Conservation (phyloP, 2,329 filamentous ascomycete species). For the Aspergillus niger region DNA sequence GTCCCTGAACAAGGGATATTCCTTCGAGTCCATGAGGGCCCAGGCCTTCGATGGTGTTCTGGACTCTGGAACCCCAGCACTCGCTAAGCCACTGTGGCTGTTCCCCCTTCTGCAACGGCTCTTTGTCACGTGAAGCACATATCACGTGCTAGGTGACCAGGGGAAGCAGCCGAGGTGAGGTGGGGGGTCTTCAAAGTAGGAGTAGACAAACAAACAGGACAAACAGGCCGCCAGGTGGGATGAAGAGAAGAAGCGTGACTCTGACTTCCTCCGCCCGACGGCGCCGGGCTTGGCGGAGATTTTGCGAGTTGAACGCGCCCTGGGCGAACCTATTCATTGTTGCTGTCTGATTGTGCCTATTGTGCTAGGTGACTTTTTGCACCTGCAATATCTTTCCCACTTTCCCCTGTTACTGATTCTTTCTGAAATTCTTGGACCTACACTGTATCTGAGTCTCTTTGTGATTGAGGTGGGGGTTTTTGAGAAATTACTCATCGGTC, state of each 20-base stretch:
- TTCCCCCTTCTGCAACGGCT: neutral
- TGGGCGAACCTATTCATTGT: neutral
- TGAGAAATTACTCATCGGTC: no score
- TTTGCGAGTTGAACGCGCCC: conserved; percentile 22
- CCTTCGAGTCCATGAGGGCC: conserved; percentile 30
- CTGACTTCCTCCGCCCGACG: conserved; percentile 17
- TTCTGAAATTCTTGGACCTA: neutral
- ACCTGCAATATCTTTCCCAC: neutral
- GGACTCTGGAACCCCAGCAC: conserved; percentile 28
- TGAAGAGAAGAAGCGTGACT: conserved; percentile 10
- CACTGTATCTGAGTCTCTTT: neutral
- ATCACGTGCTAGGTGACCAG: conserved; percentile 8
- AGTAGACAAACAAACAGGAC: conserved; percentile 13
- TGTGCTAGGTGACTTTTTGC: neutral
- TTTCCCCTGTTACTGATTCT: neutral
- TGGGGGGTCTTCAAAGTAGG: neutral
- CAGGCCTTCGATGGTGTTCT: conserved; percentile 32
- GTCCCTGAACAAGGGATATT: conserved; percentile 20
- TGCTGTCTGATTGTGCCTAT: conserved; percentile 1
- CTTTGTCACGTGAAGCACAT: conserved; percentile 9
- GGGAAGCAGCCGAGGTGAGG: neutral
- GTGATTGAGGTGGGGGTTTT: neutral
- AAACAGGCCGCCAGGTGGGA: conserved; percentile 28
- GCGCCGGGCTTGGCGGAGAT: conserved; percentile 32
- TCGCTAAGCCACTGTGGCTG: conserved; percentile 17